These are phyloP conservation scores for Handroanthus guayacan DNA, from an alignment of 257 asterid genomes.

Conservation along the genomic window DNA sequence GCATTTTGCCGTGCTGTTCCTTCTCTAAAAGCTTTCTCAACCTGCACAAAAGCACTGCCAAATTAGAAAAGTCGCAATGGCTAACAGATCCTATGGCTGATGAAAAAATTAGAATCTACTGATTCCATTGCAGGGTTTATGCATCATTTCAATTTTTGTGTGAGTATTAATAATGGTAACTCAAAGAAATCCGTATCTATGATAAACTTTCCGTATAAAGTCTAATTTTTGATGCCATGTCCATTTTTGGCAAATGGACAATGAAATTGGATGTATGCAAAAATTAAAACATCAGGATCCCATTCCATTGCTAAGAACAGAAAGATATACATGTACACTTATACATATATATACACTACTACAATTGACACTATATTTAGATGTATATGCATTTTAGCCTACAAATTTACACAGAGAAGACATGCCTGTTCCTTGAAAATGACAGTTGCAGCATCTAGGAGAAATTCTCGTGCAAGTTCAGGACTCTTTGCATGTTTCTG, in stretches of 20 bases:
- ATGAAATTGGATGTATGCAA: not conserved
- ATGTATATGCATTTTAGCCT: conserved; percentile 2
- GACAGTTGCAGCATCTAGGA: conserved; percentile 97
- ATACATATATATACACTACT: not conserved
- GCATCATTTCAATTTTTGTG: not conserved
- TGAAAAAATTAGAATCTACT: not conserved
- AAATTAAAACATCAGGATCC: not conserved
- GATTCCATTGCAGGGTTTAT: conserved; percentile 4
- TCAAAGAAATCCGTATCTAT: conserved; percentile 1
- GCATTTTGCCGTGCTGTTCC: conserved; percentile 99
- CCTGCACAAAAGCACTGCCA: conserved; percentile 57
- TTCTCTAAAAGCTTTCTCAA: conserved; percentile 98
- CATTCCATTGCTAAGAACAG: conserved; percentile 6
- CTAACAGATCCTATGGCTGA: conserved; percentile 28
- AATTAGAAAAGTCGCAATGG: conserved; percentile 36
- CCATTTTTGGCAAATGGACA: not conserved
- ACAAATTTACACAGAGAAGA: conserved; percentile 7
- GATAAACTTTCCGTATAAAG: not conserved
- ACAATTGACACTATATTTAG: not conserved
- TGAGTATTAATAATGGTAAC: conserved; percentile 8
- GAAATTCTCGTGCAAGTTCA: conserved; percentile 99
- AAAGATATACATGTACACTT: not conserved
- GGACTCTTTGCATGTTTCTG: conserved; percentile 99
- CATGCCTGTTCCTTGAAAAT: conserved; percentile 98
- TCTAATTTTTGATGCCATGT: not conserved